Evolutionary conservation across 2,329 filamentous ascomycete species (phyloP), one percentile per base, ranked within the genome.

Genomic region (Aspergillus vadensis): DNA sequence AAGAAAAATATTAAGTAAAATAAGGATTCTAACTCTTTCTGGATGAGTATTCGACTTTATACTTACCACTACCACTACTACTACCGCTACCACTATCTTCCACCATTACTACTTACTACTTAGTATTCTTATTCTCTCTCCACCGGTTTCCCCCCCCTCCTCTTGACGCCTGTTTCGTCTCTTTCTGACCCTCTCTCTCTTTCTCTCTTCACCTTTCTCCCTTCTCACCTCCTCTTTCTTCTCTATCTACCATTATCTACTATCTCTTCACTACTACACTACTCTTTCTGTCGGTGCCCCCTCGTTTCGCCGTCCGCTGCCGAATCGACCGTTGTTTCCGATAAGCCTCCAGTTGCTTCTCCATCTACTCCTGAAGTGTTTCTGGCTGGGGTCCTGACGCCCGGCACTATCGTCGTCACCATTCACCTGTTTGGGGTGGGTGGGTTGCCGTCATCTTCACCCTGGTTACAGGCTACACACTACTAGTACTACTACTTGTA

Each of bases 301-400:
- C 64, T 66, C 65, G 62, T 64, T 65, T 65, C 63, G 55, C 55
- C 61, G 44, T 59, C 60, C 57, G 58, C 55, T 50, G 49, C 66
- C 66, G 64, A 69, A 68, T 36, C 60, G 59, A 61, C 64, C 65
- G 65, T 68, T 64, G 66, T 65, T 74, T 72, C 71, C 69, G 71
- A 74, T 72, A 70, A 74, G 72, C 70, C 69, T 69, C 68, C 62
- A 27, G 54, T 21, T 47, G 48, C 30, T 47, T 59, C 25, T 55
- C 44, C 39, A 51, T 38, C 36, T 9, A 8, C 25, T 55, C 47
- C 32, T 41, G 50, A 19, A 36, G 27, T 52, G 27, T 39, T 50
- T 55, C 48, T 55, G 21, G 17, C n/a, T 17, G 30, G 32, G 12
- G 57, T 61, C 44, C 36, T 62, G 51, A 41, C 43, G 57, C 55